Base-by-base conservation (phyloP, 2,329 filamentous ascomycete species). In the Lachnellula willkommii region DNA sequence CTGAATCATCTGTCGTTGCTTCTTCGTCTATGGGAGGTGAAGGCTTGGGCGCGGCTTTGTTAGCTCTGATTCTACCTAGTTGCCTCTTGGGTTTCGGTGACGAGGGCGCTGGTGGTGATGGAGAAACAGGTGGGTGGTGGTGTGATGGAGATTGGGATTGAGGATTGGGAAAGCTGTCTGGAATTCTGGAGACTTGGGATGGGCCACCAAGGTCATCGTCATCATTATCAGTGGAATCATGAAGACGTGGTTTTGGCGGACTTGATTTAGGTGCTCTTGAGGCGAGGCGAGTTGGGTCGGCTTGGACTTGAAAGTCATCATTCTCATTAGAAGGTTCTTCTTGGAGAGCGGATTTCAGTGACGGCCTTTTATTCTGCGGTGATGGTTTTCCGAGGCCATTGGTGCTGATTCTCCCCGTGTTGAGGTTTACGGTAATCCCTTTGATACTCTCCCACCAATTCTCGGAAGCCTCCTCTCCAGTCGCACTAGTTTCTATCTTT, bases 301-400 rank as follows among this genome's bases (percentile, higher is more conserved):
- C 58, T 58, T 69, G 68, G 14, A 68, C 63, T 55, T 70, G 67
- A 24, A 70, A 70, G 37, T 60, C 66, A 37, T 66, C 63, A 26
- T 62, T 54, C n/a, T 65, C 63, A 37, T 65, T 51, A 14, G 51
- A 46, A 35, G 57, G 46, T 15, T 59, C 39, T n/a, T 60, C 49
- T 24, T 53, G 39, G 12, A 54, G 24, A 39, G 20, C 6, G 12
- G 49, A 12, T 49, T 58, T 50, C 2, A 47, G 26, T 32, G 48
- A 37, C 6, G 56, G 24, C 28, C 32, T 51, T 20, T 17, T 36
- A 5, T 49, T 56, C 14, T 17, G 36, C 36, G 52, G 35, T 12
- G 52, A 56, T 9, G 46, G 5, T 11, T 48, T 54, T 14, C 43
- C 39, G 11, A 53, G 42, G 8, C 46, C 53, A 26, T 55, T 63